These are phyloP conservation scores for Pholiota adiposa DNA, from an alignment of 1,284 basidiomycete genomes.

Conservation along the genomic window DNA sequence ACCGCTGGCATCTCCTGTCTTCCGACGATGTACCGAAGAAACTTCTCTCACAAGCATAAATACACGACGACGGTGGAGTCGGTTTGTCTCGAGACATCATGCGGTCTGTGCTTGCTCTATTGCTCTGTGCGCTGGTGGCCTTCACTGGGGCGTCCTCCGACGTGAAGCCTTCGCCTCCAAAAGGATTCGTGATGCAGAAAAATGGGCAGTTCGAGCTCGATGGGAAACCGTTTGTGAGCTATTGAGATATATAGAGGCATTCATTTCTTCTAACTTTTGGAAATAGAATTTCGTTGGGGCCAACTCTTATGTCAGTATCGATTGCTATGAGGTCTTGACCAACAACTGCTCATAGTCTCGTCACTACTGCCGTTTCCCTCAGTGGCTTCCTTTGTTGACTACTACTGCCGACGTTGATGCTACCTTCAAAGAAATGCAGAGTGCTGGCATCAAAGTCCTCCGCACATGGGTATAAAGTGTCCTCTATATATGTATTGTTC, in stretches of 20 bases:
- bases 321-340: background rate
- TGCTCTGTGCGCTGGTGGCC: slow-evolving; percentile 17
- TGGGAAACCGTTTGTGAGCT: slow-evolving; percentile 20
- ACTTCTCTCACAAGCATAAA: slow-evolving; percentile 8
- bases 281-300: slow-evolving; percentile 39
- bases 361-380: background rate
- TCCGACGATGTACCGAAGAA: slow-evolving; percentile 30
- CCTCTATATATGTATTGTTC: too few relatives aligned
- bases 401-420: slow-evolving; percentile 34
- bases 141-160: slow-evolving; percentile 7
- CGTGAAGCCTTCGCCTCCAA: background rate
- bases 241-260: background rate
- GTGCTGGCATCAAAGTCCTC: slow-evolving; percentile 38
- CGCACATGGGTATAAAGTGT: slow-evolving; percentile 35
- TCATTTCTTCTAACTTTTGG: background rate
- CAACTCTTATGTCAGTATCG: slow-evolving; percentile 36
- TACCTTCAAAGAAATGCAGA: slow-evolving; percentile 39
- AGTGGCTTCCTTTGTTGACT: slow-evolving; percentile 38
- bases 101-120: slow-evolving; percentile 14
- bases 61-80: background rate
- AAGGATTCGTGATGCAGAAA: slow-evolving; percentile 20
- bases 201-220: slow-evolving; percentile 19
- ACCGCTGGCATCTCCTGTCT: slow-evolving; percentile 6
- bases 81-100: slow-evolving; percentile 9
- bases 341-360: background rate